Evolutionary conservation across 192 early-diverging fungal species (phyloP).

Genomic region (Haplosporangium gracile): DNA sequence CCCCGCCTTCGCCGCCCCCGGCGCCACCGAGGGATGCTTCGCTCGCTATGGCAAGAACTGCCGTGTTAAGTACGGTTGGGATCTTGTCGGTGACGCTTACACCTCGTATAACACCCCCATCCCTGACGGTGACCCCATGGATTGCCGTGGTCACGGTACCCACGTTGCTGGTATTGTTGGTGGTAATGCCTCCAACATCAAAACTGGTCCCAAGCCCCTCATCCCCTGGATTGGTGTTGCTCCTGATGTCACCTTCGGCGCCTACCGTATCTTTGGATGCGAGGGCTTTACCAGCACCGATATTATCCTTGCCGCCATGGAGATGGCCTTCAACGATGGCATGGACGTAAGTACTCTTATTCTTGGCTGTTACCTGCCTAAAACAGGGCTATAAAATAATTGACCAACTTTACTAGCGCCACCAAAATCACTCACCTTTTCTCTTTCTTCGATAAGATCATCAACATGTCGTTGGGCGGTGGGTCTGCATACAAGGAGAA

Average conservation of each 20-base stretch:
- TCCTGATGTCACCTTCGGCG: slow-evolving; percentile 80
- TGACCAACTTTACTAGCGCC: neutral
- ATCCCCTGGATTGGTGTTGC: slow-evolving; percentile 81
- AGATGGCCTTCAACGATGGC: slow-evolving; percentile 74
- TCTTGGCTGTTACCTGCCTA: no score
- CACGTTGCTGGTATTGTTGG: slow-evolving; percentile 82
- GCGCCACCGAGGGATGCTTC: slow-evolving; percentile 61
- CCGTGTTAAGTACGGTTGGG: slow-evolving; percentile 70
- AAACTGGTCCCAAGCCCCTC: slow-evolving; percentile 28
- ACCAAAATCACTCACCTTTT: neutral
- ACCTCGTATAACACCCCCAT: slow-evolving; percentile 32
- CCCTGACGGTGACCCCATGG: slow-evolving; percentile 64
- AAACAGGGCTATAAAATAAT: no score
- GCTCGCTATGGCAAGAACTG: slow-evolving; percentile 67
- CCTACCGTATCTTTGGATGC: slow-evolving; percentile 89
- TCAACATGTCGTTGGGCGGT: slow-evolving; percentile 80
- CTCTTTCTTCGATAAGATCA: slow-evolving; percentile 55
- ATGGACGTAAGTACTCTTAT: slow-evolving; percentile 70
- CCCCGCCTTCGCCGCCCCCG: slow-evolving; percentile 67
- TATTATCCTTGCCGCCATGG: slow-evolving; percentile 82
- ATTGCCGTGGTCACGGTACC: slow-evolving; percentile 75
- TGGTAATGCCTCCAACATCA: slow-evolving; percentile 64
- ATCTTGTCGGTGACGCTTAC: slow-evolving; percentile 69
- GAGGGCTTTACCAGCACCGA: slow-evolving; percentile 71
- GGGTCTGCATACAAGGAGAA: slow-evolving; percentile 67